phyloP scores from a whole-genome alignment of 129 eudicot species.

The Pulicaria dysenterica region DNA sequence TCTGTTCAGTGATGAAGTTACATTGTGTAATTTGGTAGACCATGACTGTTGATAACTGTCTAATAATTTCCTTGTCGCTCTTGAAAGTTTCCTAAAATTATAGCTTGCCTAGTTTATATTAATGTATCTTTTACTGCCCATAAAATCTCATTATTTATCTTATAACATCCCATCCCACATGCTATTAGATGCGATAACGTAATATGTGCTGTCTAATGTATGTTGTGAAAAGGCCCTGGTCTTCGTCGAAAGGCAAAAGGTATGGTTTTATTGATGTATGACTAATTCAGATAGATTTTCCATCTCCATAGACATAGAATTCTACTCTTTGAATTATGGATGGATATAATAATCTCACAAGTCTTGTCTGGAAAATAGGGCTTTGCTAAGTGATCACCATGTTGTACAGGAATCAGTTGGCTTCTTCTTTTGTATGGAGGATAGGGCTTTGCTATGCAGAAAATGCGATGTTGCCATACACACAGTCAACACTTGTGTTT shows the following conservation, averaged over 20 bases:
- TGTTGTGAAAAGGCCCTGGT: too few relatives aligned
- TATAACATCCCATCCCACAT: too few relatives aligned
- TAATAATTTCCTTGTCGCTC: neutral
- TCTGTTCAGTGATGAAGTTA: neutral
- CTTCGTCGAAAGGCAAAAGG: too few relatives aligned
- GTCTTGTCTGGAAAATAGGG: too few relatives aligned
- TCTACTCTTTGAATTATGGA: too few relatives aligned
- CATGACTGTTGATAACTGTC: neutral
- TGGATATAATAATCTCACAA: too few relatives aligned
- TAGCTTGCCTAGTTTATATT: neutral
- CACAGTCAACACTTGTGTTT: constrained; percentile 54
- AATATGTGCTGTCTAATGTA: too few relatives aligned
- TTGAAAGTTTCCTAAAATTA: too few relatives aligned
- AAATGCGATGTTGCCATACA: constrained; percentile 88
- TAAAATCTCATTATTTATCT: too few relatives aligned
- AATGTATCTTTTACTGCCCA: neutral
- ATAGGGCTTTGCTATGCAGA: constrained; percentile 87
- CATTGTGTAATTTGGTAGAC: neutral
- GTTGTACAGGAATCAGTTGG: constrained; percentile 68
- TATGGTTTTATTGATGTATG: too few relatives aligned
- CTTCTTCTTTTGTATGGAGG: constrained; percentile 94
- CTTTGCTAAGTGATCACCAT: neutral
- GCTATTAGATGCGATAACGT: neutral
- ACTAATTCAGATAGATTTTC: too few relatives aligned
- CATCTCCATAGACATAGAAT: too few relatives aligned